Evolutionary conservation across 1,284 basidiomycete species (phyloP).

Genomic region (Vanrija pseudolonga): DNA sequence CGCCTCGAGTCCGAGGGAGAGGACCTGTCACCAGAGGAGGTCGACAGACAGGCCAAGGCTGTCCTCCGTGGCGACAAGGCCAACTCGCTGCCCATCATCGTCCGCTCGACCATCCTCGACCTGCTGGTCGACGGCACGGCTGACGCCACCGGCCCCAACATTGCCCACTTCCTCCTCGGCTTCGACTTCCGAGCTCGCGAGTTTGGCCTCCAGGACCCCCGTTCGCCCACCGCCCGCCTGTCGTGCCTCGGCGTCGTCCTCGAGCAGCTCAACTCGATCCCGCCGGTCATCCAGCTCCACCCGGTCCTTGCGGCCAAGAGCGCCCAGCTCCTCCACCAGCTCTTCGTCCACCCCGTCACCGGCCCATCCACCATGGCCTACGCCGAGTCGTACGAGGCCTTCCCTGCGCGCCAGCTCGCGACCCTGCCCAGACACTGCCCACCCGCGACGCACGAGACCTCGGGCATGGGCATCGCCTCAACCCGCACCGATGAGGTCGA

Average conservation of each 20-base stretch:
- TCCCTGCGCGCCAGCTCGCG: conserved; percentile 78
- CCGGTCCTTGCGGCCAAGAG: conserved; percentile 83
- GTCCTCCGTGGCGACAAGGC: conserved; percentile 26
- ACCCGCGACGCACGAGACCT: conserved; percentile 51
- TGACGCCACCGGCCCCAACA: conserved; percentile 69
- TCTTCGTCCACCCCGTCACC: conserved; percentile 80
- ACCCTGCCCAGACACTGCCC: conserved; percentile 50
- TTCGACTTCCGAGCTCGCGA: conserved; percentile 59
- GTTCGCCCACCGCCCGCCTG: conserved; percentile 63
- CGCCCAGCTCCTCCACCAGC: conserved; percentile 76
- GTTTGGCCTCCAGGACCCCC: conserved; percentile 51
- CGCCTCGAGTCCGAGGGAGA: conserved; percentile 61
- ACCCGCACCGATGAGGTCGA: conserved; percentile 68
- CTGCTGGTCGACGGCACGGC: conserved; percentile 76
- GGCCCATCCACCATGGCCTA: conserved; percentile 81
- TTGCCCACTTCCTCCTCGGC: conserved; percentile 82
- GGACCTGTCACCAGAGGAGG: conserved; percentile 39
- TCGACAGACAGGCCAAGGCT: conserved; percentile 27
- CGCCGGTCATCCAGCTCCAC: conserved; percentile 59
- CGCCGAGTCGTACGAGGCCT: conserved; percentile 81
- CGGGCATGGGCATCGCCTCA: conserved; percentile 62
- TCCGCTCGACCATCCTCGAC: conserved; percentile 76
- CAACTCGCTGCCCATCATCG: conserved; percentile 53
- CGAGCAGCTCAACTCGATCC: conserved; percentile 64
- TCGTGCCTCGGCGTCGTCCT: conserved; percentile 80